These are phyloP conservation scores for Rosa rugosa DNA, from an alignment of 306 rosid species.

Conservation along the genomic window DNA sequence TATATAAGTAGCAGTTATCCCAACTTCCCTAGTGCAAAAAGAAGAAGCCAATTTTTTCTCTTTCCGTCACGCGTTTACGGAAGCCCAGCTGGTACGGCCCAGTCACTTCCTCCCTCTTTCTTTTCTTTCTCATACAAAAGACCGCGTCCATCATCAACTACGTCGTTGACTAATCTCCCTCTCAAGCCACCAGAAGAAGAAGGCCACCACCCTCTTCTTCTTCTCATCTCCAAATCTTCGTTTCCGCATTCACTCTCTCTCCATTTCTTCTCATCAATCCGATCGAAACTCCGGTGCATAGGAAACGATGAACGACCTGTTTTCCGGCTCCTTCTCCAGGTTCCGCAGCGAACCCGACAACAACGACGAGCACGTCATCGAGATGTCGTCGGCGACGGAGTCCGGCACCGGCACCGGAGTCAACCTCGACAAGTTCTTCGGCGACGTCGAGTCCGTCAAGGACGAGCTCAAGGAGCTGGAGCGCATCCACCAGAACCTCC, in stretches of 20 bases:
- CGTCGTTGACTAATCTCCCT: background rate
- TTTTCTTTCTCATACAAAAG: background rate
- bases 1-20: background rate
- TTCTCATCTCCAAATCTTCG: background rate
- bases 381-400: conserved; percentile 50
- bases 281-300: background rate
- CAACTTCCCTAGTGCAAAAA: background rate
- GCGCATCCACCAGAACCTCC: conserved; percentile 41
- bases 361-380: conserved; percentile 53
- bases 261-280: background rate
- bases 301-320: conserved; percentile 67
- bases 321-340: conserved; percentile 76
- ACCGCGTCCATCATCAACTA: background rate
- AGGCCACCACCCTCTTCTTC: background rate
- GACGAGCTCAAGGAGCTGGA: conserved; percentile 83
- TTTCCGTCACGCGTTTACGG: background rate
- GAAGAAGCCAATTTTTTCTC: background rate
- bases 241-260: background rate
- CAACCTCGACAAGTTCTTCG: conserved; percentile 77
- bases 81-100: background rate
- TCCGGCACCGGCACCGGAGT: conserved; percentile 29
- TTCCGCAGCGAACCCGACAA: conserved; percentile 48
- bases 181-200: background rate
- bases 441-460: conserved; percentile 71
- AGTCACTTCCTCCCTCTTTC: background rate